Evolutionary conservation across 352 stramenopile genomes (phyloP).

Genomic region (Aphanomyces stellatus): DNA sequence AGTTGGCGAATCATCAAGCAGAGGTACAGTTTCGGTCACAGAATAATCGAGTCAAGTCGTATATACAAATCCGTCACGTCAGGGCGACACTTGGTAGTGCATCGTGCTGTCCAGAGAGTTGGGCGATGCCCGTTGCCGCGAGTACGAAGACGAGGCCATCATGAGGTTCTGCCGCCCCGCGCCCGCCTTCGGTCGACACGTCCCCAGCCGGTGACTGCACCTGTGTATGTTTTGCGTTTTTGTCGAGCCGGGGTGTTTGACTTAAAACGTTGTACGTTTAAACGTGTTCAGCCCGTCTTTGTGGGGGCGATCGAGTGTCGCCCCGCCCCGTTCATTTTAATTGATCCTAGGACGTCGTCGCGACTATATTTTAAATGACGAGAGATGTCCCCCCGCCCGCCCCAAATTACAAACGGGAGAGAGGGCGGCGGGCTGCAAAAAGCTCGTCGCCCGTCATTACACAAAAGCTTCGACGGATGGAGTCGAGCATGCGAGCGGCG

Average conservation of each 20-base stretch:
- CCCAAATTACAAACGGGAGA: slow-evolving; percentile 4
- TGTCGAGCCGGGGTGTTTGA: not conserved
- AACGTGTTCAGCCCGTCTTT: not conserved
- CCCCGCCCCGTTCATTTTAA: slow-evolving; percentile 43
- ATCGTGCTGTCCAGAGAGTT: too few relatives aligned
- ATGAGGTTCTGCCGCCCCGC: too few relatives aligned
- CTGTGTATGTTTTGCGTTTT: too few relatives aligned
- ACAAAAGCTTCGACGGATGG: not conserved
- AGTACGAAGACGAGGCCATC: too few relatives aligned
- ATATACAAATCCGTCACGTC: too few relatives aligned
- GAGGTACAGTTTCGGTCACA: too few relatives aligned
- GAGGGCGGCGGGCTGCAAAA: not conserved
- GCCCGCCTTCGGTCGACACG: too few relatives aligned
- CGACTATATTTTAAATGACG: not conserved
- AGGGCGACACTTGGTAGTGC: too few relatives aligned
- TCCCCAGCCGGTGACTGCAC: too few relatives aligned
- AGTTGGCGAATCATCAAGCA: too few relatives aligned
- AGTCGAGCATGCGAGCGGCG: not conserved
- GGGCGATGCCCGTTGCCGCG: too few relatives aligned
- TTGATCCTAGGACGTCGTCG: not conserved
- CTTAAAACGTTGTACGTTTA: not conserved
- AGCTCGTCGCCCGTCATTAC: not conserved
- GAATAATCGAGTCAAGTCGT: too few relatives aligned
- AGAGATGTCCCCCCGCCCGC: not conserved
- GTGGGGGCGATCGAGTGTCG: not conserved